These are phyloP conservation scores for sorghum (Sorghum bicolor) DNA, from an alignment of 176 grass and related monocot species.

Conservation along the genomic window Sorghum_bicolor_NCBIv3 NC_012870.2:70685501-70686000, in stretches of 20 bases:
- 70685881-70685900: conserved; percentile 36
- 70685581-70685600: too few species aligned
- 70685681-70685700: background rate
- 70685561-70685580: too few species aligned
- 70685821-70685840: background rate
- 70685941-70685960: conserved; percentile 3
- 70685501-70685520: too few species aligned
- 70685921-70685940: conserved; percentile 13
- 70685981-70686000: background rate
- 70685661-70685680: too few species aligned
- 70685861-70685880: conserved; percentile 32
- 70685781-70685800: background rate
- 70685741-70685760: conserved; percentile 1
- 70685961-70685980: background rate
- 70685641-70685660: too few species aligned
- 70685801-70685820: conserved; percentile 16
- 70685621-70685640: background rate
- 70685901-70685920: conserved; percentile 33
- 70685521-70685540: too few species aligned
- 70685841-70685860: background rate
- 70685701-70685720: background rate
- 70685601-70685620: background rate
- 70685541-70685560: background rate
- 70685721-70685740: background rate
- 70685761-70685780: conserved; percentile 11